Evolutionary conservation across 306 rosid genomes (phyloP), one percentile per base, ranked within the genome.

Genomic region (Vigna radiata): DNA sequence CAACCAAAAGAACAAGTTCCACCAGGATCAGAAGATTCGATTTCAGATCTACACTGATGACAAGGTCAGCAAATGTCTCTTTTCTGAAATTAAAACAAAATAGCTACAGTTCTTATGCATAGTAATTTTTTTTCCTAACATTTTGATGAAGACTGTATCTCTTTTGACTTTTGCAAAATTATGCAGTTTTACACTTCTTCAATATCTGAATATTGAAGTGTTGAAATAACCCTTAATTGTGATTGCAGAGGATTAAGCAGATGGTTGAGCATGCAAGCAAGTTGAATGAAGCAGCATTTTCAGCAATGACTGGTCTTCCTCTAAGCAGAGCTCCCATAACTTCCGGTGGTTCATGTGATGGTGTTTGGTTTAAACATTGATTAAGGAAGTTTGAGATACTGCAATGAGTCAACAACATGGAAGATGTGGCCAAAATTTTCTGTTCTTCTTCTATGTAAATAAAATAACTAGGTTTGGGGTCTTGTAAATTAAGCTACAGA

Each of bases 21-120:
- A 82, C 1, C 84, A 61, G 4, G 77, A 85, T 63, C 97, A 86
- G 11, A 89, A 84, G 73, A 85, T 86, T 73, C 79, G 85, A 31
- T 84, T 91, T 79, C 91, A 85, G 87, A 85, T 94, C 86, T 89
- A 77, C 79, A 78, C 86, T 11, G 86, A 86, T 74, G 94, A 88
- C 75, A 90, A 90, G 98, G 98, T 94, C 52, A 68, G 85, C 11
- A 12, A 81, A 39, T 72, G 18, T 68, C 52, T 12, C 21, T 1
- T 49, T 2, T 1, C 10, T 8, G 5, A 10, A 58, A 16, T 18
- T 25, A 7, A 31, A 46, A 47, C 2, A 6, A 29, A 13, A 46
- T n/a, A 47, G 23, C 0, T 5, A 15, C 36, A 4, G 18, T 76
- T 76, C 8, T 1, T n/a, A 15, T 43, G 62, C 33, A 54, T 58